Evolutionary conservation across 306 rosid species (phyloP), one percentile per base, ranked within the genome.

Genomic region (Leucaena leucocephala): DNA sequence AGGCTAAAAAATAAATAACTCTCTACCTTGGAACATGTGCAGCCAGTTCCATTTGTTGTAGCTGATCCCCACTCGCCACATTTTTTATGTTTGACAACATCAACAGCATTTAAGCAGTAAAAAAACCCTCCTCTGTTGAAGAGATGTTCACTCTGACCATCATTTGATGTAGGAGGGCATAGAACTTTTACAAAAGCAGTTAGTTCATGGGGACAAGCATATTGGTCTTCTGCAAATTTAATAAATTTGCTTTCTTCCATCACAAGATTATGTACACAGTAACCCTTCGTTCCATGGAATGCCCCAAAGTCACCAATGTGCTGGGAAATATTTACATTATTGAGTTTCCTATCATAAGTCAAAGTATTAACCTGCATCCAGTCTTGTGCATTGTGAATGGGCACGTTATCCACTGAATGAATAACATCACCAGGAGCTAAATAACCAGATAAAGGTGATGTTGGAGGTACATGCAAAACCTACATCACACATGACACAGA

Each of bases 361-460:
- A 86, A 71, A 77, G 82, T 65, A 46, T 88, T 82, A 73, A 89
- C 78, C 76, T 75, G 87, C 72, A 85, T 84, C 98, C 98, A 94
- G 34, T 94, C 91, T 61, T 87, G 86, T 65, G 87, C 78, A 82
- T 86, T 92, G 70, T 40, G 84, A 75, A 92, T 81, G 39, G 62
- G 88, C 33, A 84, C 77, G 57, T 91, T 85, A 81, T 94, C 97
- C 72, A 94, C 86, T 3, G 92, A 90, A 48, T 83, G 71, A 81
- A 94, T 84, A 45, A 87, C 78, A 89, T 94, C 91, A 19, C 96
- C 93, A 75, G 86, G 85, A 52, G 88, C 85, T 81, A 94, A 89
- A 86, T 89, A 84, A 63, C 90, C 83, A 70, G 87, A 92, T 77
- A 94, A 81, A 67, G 98, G 94, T 4, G 97, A 94, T 2, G 83